Conservation (phyloP, 2,329 filamentous ascomycete species). For the Cladosporium sp. region DNA sequence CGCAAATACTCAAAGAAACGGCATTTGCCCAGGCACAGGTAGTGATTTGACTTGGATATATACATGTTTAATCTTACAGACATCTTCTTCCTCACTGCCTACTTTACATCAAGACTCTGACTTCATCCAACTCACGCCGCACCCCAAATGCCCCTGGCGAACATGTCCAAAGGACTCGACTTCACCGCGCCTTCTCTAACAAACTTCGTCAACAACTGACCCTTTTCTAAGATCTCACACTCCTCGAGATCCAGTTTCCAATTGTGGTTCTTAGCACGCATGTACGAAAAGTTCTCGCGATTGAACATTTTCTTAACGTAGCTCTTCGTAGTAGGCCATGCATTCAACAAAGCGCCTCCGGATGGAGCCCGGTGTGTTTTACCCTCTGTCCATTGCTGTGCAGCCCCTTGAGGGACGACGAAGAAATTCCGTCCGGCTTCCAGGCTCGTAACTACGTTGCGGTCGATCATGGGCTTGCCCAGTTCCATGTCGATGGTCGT, state of each 20-base stretch:
- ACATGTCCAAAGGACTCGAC: not conserved
- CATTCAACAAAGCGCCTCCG: not conserved
- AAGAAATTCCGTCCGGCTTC: not conserved
- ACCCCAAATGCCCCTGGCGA: not conserved
- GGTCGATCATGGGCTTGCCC: not conserved
- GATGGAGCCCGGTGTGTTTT: not conserved
- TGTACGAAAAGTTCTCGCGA: slow-evolving; percentile 25
- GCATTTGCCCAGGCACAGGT: no score
- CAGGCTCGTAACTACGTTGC: not conserved
- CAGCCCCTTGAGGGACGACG: not conserved
- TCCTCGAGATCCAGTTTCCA: slow-evolving; percentile 28
- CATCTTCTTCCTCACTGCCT: no score
- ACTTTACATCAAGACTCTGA: no score
- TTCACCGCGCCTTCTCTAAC: not conserved
- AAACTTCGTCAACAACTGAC: slow-evolving; percentile 14
- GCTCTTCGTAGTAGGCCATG: not conserved
- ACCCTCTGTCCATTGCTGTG: not conserved
- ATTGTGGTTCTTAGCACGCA: slow-evolving; percentile 19
- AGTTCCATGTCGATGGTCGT: not conserved
- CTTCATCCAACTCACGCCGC: no score
- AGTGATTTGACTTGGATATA: no score
- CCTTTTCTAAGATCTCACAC: slow-evolving; percentile 23
- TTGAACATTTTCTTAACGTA: slow-evolving; percentile 23
- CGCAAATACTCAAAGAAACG: no score
- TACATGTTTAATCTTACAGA: no score